Evolutionary conservation across 2,329 filamentous ascomycete species (phyloP).

Genomic region (Leptographium galeiforme): DNA sequence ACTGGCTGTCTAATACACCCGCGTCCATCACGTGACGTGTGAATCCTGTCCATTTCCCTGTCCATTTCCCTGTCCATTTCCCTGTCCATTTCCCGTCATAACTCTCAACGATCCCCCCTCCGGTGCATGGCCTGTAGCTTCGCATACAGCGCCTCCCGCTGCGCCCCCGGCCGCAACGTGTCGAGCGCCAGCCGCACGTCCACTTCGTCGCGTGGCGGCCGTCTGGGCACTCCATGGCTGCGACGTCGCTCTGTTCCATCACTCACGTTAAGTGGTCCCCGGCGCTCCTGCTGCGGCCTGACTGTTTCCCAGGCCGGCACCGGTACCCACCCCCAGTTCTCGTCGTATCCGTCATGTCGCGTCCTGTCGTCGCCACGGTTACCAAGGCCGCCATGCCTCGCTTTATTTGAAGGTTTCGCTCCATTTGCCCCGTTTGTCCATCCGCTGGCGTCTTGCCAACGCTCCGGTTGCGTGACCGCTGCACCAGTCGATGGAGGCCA

Average conservation of each 20-base stretch:
- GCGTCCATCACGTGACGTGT: too few relatives aligned
- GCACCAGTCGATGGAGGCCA: neutral
- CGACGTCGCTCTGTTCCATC: too few relatives aligned
- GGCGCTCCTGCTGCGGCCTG: too few relatives aligned
- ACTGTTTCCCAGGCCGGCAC: too few relatives aligned
- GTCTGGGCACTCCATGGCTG: too few relatives aligned
- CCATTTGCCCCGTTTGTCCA: neutral
- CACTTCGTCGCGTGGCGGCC: neutral
- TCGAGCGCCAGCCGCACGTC: slow-evolving; percentile 11
- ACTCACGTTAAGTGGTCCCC: too few relatives aligned
- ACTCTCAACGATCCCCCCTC: too few relatives aligned
- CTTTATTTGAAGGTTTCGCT: neutral
- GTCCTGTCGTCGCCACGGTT: neutral
- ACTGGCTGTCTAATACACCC: too few relatives aligned
- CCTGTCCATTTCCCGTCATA: too few relatives aligned
- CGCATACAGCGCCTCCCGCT: neutral
- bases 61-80: too few relatives aligned
- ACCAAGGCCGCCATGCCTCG: neutral
- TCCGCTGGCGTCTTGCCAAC: neutral
- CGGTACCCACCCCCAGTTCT: too few relatives aligned
- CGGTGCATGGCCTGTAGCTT: neutral
- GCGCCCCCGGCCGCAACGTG: neutral
- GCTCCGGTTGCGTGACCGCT: neutral
- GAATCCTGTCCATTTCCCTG: too few relatives aligned
- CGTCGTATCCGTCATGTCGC: neutral